Percentiles rank a stretch among this genome's conserved stretches.
Conservation (phyloP, 1,284 basidiomycete genomes). For the Gymnopus androsaceus region DNA sequence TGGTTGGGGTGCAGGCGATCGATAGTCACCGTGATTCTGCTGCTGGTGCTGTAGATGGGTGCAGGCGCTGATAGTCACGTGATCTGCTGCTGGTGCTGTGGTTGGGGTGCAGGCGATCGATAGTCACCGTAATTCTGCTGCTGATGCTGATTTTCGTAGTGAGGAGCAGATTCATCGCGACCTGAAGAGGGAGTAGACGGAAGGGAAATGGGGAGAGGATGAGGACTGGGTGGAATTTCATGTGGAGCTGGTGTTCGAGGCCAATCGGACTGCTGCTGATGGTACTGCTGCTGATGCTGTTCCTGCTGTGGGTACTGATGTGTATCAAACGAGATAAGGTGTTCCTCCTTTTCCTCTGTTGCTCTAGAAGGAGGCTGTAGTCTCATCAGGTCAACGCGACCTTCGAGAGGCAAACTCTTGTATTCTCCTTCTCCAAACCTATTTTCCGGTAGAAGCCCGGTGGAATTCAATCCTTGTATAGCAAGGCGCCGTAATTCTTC, state of each 20-base stretch:
- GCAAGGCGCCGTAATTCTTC: constrained; percentile 72
- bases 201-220: constrained; percentile 38
- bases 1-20: not conserved
- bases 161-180: constrained; percentile 1
- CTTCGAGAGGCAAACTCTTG: constrained; percentile 78
- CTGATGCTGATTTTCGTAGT: constrained; percentile 1
- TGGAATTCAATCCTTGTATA: constrained; percentile 54
- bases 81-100: not conserved
- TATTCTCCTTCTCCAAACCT: constrained; percentile 67
- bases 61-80: no score
- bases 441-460: constrained; percentile 23
- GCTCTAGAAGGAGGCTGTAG: constrained; percentile 40
- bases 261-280: constrained; percentile 25
- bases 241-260: constrained; percentile 59
- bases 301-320: constrained; percentile 20
- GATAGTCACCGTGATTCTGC: not conserved
- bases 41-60: constrained; percentile 9
- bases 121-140: not conserved
- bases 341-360: constrained; percentile 21
- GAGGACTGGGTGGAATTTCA: constrained; percentile 48
- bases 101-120: constrained; percentile 1
- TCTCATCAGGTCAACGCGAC: constrained; percentile 82
- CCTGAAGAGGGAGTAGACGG: constrained; percentile 24
- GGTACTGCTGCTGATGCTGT: no score
- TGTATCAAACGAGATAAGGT: not conserved